Evolutionary conservation across 1,284 basidiomycete species (phyloP).

Genomic region (Phenoliferia sp.): DNA sequence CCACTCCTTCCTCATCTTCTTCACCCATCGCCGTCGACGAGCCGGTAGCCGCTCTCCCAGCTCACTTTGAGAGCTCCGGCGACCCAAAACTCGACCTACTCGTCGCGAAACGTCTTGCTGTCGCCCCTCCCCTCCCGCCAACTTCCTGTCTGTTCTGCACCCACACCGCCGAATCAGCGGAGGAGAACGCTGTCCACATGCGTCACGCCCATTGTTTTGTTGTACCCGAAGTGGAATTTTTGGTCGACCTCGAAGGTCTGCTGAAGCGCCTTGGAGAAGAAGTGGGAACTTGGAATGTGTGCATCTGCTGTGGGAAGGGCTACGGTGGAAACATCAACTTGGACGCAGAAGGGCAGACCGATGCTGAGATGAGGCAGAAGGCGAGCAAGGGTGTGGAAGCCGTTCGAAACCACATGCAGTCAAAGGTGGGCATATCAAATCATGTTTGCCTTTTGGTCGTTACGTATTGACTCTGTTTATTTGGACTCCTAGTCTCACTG

Average conservation of each 20-base stretch:
- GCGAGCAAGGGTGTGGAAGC: slow-evolving; percentile 57
- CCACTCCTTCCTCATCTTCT: slow-evolving; percentile 23
- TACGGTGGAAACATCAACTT: slow-evolving; percentile 49
- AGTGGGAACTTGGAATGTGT: slow-evolving; percentile 85
- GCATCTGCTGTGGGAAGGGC: slow-evolving; percentile 66
- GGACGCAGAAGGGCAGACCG: slow-evolving; percentile 54
- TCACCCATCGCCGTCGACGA: slow-evolving; percentile 6
- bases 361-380: slow-evolving; percentile 27
- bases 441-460: no score
- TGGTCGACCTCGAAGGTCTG: slow-evolving; percentile 77
- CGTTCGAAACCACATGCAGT: slow-evolving; percentile 86
- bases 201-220: slow-evolving; percentile 84
- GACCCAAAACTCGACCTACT: slow-evolving; percentile 71
- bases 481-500: slow-evolving; percentile 57
- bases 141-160: slow-evolving; percentile 78
- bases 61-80: slow-evolving; percentile 55
- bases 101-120: slow-evolving; percentile 56
- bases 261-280: slow-evolving; percentile 88
- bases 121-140: slow-evolving; percentile 46
- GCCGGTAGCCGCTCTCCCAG: slow-evolving; percentile 43
- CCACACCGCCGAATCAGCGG: slow-evolving; percentile 48
- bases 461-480: no score
- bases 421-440: slow-evolving; percentile 59
- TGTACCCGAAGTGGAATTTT: slow-evolving; percentile 87
- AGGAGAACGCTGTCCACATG: slow-evolving; percentile 82